A percentile compares a stretch with the other conserved stretches of the same genome.
Conservation (phyloP, 176 grass and related monocot genomes). For the Microstegium vimineum region DNA sequence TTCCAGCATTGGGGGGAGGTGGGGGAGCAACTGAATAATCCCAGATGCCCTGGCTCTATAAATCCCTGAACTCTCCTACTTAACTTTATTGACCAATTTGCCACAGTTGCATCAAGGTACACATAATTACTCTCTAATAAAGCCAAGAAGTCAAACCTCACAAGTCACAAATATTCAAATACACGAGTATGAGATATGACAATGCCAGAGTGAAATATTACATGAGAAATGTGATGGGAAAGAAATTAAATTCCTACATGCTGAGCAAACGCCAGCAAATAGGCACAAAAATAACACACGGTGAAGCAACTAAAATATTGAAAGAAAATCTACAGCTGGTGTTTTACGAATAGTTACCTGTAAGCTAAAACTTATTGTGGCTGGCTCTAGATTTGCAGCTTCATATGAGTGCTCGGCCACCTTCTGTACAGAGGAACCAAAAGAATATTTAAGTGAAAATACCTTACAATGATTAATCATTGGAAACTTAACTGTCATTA, state of each 20-base stretch:
- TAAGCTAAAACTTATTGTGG: conserved; percentile 26
- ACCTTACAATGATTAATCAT: not conserved
- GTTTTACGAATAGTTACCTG: conserved; percentile 14
- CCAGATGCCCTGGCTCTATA: no score
- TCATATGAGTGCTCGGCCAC: conserved; percentile 32
- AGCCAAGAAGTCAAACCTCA: not conserved
- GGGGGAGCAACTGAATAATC: not conserved
- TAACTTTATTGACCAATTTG: not conserved
- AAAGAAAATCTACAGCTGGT: not conserved
- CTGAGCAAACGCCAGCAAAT: not conserved
- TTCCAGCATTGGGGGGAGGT: no score
- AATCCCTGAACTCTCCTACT: not conserved
- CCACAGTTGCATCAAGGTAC: not conserved
- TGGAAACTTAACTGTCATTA: conserved; percentile 23
- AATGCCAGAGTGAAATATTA: not conserved
- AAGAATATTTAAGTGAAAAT: not conserved
- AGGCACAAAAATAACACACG: not conserved
- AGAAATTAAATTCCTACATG: not conserved
- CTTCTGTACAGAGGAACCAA: conserved; percentile 47
- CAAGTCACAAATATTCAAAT: not conserved
- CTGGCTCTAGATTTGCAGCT: conserved; percentile 18
- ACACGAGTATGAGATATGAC: not conserved
- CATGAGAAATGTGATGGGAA: not conserved
- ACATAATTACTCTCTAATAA: not conserved
- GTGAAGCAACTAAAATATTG: not conserved